These are phyloP conservation scores for Brassica napus DNA, from an alignment of 345 rosid genomes.

Conservation along the genomic window Da-Ae NC_063444.1:50287001-50287500, in stretches of 20 bases:
- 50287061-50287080: constrained; percentile 79
- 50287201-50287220: constrained; percentile 57
- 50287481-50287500: background rate
- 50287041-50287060: constrained; percentile 74
- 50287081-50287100: constrained; percentile 96
- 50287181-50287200: constrained; percentile 27
- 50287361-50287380: constrained; percentile 6
- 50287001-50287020: background rate
- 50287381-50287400: constrained; percentile 18
- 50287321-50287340: constrained; percentile 1
- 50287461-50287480: background rate
- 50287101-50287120: constrained; percentile 93
- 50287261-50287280: background rate
- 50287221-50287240: constrained; percentile 23
- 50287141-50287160: constrained; percentile 83
- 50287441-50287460: constrained; percentile 9
- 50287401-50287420: background rate
- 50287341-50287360: constrained; percentile 19
- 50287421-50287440: constrained; percentile 8
- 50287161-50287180: constrained; percentile 52
- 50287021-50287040: background rate
- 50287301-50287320: constrained; percentile 29
- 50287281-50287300: constrained; percentile 10
- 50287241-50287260: constrained; percentile 54
- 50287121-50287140: constrained; percentile 79